Base-by-base conservation (phyloP, 2,329 filamentous ascomycete genomes). In the Fusarium sterilihyphosum region DNA sequence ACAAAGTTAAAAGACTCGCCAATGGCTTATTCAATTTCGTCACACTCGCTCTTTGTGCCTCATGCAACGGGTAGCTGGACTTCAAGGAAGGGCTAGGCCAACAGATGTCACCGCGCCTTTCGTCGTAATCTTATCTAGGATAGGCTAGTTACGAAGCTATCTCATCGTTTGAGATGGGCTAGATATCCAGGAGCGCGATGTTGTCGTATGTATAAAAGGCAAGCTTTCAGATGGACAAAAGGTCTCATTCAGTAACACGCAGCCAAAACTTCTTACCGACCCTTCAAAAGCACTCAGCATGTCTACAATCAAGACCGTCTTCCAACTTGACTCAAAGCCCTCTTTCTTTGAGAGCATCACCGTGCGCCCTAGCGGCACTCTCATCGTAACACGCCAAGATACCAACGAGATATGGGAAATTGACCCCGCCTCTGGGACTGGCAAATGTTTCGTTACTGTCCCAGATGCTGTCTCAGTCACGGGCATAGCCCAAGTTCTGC, bases 21-120 rank as follows among this genome's bases (percentile, higher is more conserved):
- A n/a, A 14, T 41, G n/a, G n/a, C n/a, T 18, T 26, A 5, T 44
- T 24, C 1, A 8, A 24, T 4, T 13, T 18, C 3, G 8, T 6
- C 6, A n/a, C 17, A 10, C 14, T 17, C 6, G 22, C 41, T 43
- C 14, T 16, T 43, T 43, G 14, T 43, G 14, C 22, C n/a, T n/a
- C 41, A n/a, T 6, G 5, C 2, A 8, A n/a, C n/a, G n/a, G n/a
- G n/a, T n/a, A n/a, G n/a, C n/a, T n/a, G n/a, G n/a, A n/a, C n/a
- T n/a, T n/a, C n/a, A n/a, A n/a, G n/a, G n/a, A n/a, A n/a, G n/a
- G n/a, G n/a, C n/a, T n/a, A n/a, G n/a, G n/a, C n/a, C n/a, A n/a
- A n/a, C n/a, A n/a, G n/a, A n/a, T 12, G 10, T 18, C n/a, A 4
- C n/a, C 24, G 8, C 43, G 2, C 7, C 0, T 3, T 46, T 9